Evolutionary conservation across 1,284 basidiomycete species (phyloP).

Genomic region (Cutaneotrichosporon dermatis): DNA sequence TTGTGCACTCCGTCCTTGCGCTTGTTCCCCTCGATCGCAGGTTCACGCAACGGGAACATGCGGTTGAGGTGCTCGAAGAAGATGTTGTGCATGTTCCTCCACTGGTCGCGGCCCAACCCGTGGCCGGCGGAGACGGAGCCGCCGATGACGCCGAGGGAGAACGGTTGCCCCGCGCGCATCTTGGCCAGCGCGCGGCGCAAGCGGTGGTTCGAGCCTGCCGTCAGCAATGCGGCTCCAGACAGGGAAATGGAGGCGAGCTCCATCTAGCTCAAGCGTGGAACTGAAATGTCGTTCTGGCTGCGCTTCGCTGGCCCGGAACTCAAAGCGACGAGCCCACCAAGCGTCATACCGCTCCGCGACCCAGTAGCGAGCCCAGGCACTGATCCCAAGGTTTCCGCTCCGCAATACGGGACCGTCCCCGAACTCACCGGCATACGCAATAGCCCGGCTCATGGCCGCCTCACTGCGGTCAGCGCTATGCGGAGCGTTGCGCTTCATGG

Average conservation of each 20-base stretch:
- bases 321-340: too few species aligned
- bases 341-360: too few species aligned
- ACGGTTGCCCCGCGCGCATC: slow-evolving; percentile 24
- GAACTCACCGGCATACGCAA: neutral
- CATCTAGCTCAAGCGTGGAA: too few species aligned
- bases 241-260: too few species aligned
- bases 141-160: slow-evolving; percentile 27
- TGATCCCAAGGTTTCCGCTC: too few species aligned
- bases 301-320: too few species aligned
- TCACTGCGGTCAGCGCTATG: neutral
- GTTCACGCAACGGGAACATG: slow-evolving; percentile 27
- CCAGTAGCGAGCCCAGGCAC: too few species aligned
- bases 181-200: slow-evolving; percentile 24
- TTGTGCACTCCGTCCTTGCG: slow-evolving; percentile 19
- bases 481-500: neutral
- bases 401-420: too few species aligned
- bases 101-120: slow-evolving; percentile 20
- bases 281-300: too few species aligned
- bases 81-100: slow-evolving; percentile 35
- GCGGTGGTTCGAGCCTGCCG: slow-evolving; percentile 23
- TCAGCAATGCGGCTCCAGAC: too few species aligned
- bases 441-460: slow-evolving; percentile 2
- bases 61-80: slow-evolving; percentile 38
- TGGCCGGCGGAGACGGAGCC: slow-evolving; percentile 37
- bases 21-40: neutral